Percentiles rank a stretch among this genome's conserved stretches.
Conservation (phyloP, 2,329 filamentous ascomycete genomes). For the Diaporthe ampelina region DNA sequence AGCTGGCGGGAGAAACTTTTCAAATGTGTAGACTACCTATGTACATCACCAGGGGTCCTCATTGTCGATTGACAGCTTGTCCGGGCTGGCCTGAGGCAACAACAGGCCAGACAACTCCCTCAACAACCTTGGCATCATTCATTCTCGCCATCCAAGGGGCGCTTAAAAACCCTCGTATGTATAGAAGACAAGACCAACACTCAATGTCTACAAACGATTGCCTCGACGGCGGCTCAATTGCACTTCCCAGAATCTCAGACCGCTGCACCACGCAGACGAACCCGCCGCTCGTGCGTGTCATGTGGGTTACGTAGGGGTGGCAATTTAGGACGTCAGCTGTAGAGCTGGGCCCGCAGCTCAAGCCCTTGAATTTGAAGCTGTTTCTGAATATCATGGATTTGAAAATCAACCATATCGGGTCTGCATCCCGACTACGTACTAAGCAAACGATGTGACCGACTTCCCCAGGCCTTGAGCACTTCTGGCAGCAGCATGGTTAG, state of each 20-base stretch:
- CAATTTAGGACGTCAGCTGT: not conserved
- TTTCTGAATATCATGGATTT: not conserved
- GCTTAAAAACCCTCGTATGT: not conserved
- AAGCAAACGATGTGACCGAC: not conserved
- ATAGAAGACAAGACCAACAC: not conserved
- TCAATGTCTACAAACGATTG: not conserved
- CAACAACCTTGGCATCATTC: not conserved
- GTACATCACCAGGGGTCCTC: slow-evolving; percentile 38
- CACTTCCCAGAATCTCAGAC: not conserved
- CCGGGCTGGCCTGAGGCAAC: slow-evolving; percentile 33
- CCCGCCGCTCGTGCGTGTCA: not conserved
- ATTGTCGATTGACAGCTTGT: slow-evolving; percentile 20
- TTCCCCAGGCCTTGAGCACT: not conserved
- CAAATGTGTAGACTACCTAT: not conserved
- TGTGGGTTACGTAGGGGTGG: not conserved
- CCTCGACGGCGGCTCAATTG: not conserved
- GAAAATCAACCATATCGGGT: not conserved
- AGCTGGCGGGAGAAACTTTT: slow-evolving; percentile 40
- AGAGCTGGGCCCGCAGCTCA: not conserved
- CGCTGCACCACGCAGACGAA: not conserved
- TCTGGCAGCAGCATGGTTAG: not conserved
- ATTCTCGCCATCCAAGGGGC: not conserved
- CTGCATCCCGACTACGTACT: not conserved
- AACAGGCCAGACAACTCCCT: not conserved
- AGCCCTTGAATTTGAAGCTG: not conserved